Conservation (phyloP, 2,329 filamentous ascomycete genomes). For the Arthrinium phaeospermum region DNA sequence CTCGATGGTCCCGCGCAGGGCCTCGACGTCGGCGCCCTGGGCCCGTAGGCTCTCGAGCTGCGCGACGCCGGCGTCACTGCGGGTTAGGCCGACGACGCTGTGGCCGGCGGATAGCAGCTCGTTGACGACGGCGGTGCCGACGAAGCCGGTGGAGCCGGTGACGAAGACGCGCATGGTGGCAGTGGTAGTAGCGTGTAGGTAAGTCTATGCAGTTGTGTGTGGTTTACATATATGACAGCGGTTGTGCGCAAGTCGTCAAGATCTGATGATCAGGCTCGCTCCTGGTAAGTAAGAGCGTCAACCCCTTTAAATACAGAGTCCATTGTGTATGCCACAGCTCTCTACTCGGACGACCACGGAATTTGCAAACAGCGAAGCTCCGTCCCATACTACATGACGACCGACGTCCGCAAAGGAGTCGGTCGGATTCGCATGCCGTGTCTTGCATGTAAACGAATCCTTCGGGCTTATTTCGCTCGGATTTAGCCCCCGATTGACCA, state of each 20-base stretch:
- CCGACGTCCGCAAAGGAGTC: background rate
- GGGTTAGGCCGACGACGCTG: background rate
- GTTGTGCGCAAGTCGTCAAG: background rate
- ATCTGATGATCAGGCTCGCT: background rate
- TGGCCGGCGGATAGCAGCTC: background rate
- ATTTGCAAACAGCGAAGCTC: background rate
- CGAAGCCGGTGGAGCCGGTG: conserved; percentile 5
- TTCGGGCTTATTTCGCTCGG: background rate
- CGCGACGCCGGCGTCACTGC: background rate
- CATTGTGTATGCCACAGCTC: background rate
- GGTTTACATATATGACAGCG: background rate
- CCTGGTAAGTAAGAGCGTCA: background rate
- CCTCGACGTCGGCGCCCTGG: background rate
- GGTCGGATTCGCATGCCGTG: background rate
- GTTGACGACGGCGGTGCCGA: conserved; percentile 7
- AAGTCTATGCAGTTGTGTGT: background rate
- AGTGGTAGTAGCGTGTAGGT: background rate
- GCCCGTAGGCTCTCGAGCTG: background rate
- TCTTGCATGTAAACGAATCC: background rate
- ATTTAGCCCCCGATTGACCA: no score
- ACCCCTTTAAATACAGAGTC: background rate
- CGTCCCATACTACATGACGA: background rate
- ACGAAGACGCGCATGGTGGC: background rate
- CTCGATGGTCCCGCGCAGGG: background rate
- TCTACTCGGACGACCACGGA: background rate